These are phyloP conservation scores for Podila epicladia DNA, from an alignment of 192 early-diverging fungal species.

Conservation along the genomic window DNA sequence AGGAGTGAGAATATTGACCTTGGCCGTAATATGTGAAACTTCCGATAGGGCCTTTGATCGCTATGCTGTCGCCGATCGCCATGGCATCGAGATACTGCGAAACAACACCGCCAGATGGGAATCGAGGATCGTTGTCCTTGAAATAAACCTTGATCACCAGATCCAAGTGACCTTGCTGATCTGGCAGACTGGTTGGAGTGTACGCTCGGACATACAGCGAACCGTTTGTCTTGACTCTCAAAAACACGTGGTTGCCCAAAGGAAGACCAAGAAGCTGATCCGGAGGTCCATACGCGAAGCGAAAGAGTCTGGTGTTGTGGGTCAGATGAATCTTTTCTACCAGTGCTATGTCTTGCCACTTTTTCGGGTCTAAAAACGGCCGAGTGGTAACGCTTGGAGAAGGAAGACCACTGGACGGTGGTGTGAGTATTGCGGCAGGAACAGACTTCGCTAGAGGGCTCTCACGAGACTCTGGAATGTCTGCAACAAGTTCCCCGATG, in stretches of 20 bases:
- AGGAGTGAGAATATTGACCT: slow-evolving; percentile 25
- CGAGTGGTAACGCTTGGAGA: background rate
- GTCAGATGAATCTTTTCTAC: slow-evolving; percentile 49
- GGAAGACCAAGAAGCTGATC: slow-evolving; percentile 68
- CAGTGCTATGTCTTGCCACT: slow-evolving; percentile 54
- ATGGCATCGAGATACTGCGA: slow-evolving; percentile 71
- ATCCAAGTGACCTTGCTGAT: slow-evolving; percentile 75
- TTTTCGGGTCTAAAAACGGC: slow-evolving; percentile 45
- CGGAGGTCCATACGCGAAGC: slow-evolving; percentile 64
- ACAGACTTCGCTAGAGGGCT: background rate
- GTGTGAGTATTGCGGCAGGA: background rate
- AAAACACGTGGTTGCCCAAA: slow-evolving; percentile 66
- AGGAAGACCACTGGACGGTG: background rate
- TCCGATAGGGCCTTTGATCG: slow-evolving; percentile 84
- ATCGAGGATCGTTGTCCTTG: slow-evolving; percentile 32
- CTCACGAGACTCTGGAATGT: slow-evolving; percentile 2
- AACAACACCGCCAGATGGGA: slow-evolving; percentile 64
- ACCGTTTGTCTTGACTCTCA: slow-evolving; percentile 59
- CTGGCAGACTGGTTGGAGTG: slow-evolving; percentile 73
- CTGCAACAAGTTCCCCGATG: slow-evolving; percentile 69
- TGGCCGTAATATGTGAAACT: slow-evolving; percentile 73
- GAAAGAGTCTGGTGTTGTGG: slow-evolving; percentile 55
- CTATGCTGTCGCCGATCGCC: slow-evolving; percentile 76
- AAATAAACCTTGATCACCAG: slow-evolving; percentile 85
- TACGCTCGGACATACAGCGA: slow-evolving; percentile 81